Conservation (phyloP, 2,329 filamentous ascomycete genomes). For the Alternaria ventricosa region DNA sequence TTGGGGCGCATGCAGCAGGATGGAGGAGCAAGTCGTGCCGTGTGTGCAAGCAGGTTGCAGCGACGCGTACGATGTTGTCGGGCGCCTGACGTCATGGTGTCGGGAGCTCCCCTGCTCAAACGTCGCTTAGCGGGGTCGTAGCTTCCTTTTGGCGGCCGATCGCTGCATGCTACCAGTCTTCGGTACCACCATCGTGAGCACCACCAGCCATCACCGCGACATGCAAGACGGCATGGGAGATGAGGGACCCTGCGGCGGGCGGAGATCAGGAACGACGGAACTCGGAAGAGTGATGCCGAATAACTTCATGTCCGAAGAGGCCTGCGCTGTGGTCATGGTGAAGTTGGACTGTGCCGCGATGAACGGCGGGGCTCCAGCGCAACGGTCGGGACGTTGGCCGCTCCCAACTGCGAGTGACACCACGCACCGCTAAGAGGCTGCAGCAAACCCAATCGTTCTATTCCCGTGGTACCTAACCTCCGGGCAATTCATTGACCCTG, state of each 20-base stretch:
- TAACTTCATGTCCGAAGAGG: not conserved
- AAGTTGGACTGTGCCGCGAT: not conserved
- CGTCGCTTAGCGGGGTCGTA: slow-evolving; percentile 21
- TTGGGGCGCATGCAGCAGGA: slow-evolving; percentile 25
- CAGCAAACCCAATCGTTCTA: not conserved
- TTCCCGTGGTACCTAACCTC: not conserved
- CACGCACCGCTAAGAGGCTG: slow-evolving; percentile 13
- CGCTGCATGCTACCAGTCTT: slow-evolving; percentile 11
- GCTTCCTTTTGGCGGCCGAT: slow-evolving; percentile 19
- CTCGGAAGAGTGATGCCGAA: slow-evolving; percentile 4
- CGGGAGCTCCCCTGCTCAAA: slow-evolving; percentile 9
- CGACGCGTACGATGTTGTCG: slow-evolving; percentile 8
- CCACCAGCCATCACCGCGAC: not conserved
- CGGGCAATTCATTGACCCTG: not conserved
- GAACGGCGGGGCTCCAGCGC: slow-evolving; percentile 9
- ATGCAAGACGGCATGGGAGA: slow-evolving; percentile 1
- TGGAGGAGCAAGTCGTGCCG: slow-evolving; percentile 27
- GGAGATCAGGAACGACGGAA: slow-evolving; percentile 8
- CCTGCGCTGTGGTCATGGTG: not conserved
- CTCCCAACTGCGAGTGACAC: slow-evolving; percentile 1
- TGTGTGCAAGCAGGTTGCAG: slow-evolving; percentile 13
- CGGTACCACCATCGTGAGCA: slow-evolving; percentile 10
- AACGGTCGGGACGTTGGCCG: slow-evolving; percentile 18
- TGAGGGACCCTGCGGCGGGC: slow-evolving; percentile 15
- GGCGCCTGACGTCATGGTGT: slow-evolving; percentile 9